Evolutionary conservation across 2,329 filamentous ascomycete species (phyloP), one percentile per base, ranked within the genome.

Genomic region (Cercospora zeae-maydis): DNA sequence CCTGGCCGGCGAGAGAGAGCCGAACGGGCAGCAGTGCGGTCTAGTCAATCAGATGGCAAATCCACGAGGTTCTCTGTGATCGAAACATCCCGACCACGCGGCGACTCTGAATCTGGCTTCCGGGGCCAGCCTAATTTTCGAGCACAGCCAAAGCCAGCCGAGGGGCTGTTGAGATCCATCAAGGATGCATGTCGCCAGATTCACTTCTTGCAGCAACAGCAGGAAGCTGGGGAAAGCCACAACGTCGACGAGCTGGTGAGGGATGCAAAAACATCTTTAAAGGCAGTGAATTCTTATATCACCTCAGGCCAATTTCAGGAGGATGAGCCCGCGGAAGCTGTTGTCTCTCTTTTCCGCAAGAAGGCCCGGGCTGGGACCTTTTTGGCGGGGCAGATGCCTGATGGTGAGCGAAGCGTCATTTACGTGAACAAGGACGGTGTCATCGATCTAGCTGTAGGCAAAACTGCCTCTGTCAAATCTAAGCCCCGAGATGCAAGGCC

Each of bases 101-200:
- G n/a, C 8, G 45, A 39, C 9, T 31, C 57, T 14, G 33, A 42
- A n/a, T 45, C 53, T 16, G 57, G 57, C 13, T 42, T 59, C 24
- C 45, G 45, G 42, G 33, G 57, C 9, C 45, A 59, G 45, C 57
- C 57, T 8, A 59, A 53, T 47, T 59, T 45, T 31, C 57, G 57
- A 31, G 45, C 30, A 30, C 57, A 59, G 45, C 57, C 57, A 4
- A 39, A 53, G 34, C 59, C 59, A n/a, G 51, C 24, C 10, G 52
- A 34, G 27, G 51, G 59, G 13, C 58, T 67, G 10, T 56, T 64
- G 10, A 61, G 51, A 27, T 57, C 58, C 7, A 63, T 69, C 62
- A 67, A 65, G 47, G 59, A 63, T 53, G 67, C 67, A 14, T 67
- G 63, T 39, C 64, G 61, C 33, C 62, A 63, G 14, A 56, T 67